Base-by-base conservation (phyloP, 306 rosid genomes). In the Corylus heterophylla region DNA sequence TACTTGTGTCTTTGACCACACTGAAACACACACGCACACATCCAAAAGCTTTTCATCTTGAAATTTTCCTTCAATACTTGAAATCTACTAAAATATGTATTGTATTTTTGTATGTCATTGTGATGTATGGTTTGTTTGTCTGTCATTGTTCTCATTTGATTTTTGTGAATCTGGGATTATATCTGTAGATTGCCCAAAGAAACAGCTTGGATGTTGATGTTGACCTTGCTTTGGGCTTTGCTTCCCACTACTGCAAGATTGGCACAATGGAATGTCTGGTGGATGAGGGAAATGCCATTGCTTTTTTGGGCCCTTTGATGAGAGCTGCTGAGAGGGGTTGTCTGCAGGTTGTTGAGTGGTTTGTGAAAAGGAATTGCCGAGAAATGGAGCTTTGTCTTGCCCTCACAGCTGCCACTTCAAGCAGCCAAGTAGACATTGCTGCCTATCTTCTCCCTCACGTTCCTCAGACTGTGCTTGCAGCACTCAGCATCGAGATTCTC, bases 331-430 rank as follows among this genome's bases (percentile, higher is more conserved):
- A 93, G 88, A 93, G 97, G 84, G 96, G 97, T 12, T 91, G 96
- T 81, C 81, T 88, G 89, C 87, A 85, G 75, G 94, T 93, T 51
- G 94, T 93, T 55, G 96, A 93, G 77, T 93, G 97, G 96, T 93
- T 93, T 88, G 93, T 93, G 80, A 89, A 86, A 80, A 88, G 97
- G 77, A 90, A 90, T 67, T 91, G 97, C 79, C 89, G 93, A 78
- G 97, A 91, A 77, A 93, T 93, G 96, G 97, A 93, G 84, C 94
- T 93, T 8, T 93, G 97, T 82, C 92, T 93, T 77, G 97, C 97
- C 81, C 97, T 93, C 54, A 93, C 97, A 3, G 96, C 97, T 17
- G 97, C 97, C 76, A 91, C 96, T 13, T 91, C 97, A 74, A 93
- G 97, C 87, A 89, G 97, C 86, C 96, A 91, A 85, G 93, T 93